A percentile compares a stretch with the other conserved stretches of the same genome.
These are phyloP conservation scores for Didymella glomerata DNA, from an alignment of 2,329 filamentous ascomycete genomes.

Conservation along the genomic window DNA sequence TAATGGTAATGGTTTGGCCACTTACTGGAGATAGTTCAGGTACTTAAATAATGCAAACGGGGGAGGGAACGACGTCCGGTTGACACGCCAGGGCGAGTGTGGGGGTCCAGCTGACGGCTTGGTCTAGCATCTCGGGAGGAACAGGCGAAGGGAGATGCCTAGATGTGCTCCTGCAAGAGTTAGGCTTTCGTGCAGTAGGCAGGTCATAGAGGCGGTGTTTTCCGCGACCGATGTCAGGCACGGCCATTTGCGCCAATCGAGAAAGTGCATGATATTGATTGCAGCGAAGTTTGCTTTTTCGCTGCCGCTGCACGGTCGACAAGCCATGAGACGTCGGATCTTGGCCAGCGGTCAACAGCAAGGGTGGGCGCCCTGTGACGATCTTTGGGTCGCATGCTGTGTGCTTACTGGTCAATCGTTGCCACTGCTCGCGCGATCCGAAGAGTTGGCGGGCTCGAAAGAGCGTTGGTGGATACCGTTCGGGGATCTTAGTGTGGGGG, in stretches of 20 bases:
- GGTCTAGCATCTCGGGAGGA: constrained; percentile 41
- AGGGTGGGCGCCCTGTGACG: constrained; percentile 48
- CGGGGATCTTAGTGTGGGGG: constrained; percentile 50
- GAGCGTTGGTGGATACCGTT: constrained; percentile 46
- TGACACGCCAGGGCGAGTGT: constrained; percentile 36
- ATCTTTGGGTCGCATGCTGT: constrained; percentile 42
- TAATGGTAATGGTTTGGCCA: constrained; percentile 41
- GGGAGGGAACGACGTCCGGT: constrained; percentile 30
- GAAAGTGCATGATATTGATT: constrained; percentile 34
- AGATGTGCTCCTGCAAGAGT: constrained; percentile 35
- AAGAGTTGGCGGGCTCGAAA: constrained; percentile 43
- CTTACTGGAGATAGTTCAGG: constrained; percentile 42
- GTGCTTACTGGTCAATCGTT: constrained; percentile 44
- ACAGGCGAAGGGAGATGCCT: constrained; percentile 43
- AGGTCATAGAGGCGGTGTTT: constrained; percentile 47
- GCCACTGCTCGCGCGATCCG: constrained; percentile 45
- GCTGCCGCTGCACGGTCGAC: constrained; percentile 21
- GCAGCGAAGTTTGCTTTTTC: constrained; percentile 46
- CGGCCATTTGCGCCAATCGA: constrained; percentile 47
- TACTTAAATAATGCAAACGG: constrained; percentile 50
- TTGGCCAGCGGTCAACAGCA: constrained; percentile 44
- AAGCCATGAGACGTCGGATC: constrained; percentile 42
- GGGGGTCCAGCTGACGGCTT: constrained; percentile 52
- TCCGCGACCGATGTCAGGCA: constrained; percentile 45
- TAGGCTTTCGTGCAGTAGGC: constrained; percentile 36